Percentiles rank a stretch among this genome's conserved stretches.
Conservation (phyloP, 2,329 filamentous ascomycete genomes). For the Sporothrix variecibatus region DNA sequence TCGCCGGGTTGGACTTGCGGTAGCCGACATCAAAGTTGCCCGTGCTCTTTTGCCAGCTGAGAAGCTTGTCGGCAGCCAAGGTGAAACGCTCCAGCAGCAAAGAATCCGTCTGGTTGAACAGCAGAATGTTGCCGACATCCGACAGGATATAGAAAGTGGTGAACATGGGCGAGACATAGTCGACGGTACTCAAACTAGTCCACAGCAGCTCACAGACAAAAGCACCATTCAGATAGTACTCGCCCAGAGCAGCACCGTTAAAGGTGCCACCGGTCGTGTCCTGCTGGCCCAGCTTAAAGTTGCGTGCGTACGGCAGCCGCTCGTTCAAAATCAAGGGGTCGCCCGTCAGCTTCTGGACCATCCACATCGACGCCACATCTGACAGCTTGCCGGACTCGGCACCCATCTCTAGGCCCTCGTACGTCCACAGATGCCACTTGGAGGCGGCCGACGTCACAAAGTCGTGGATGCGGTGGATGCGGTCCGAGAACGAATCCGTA, state of each 20-base stretch:
- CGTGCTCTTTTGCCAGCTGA: slow-evolving; percentile 25
- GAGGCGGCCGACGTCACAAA: slow-evolving; percentile 23
- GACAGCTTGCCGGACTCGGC: slow-evolving; percentile 28
- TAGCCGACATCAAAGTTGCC: slow-evolving; percentile 28
- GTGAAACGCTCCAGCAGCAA: slow-evolving; percentile 19
- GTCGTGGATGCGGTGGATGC: slow-evolving; percentile 28
- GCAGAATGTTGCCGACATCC: slow-evolving; percentile 26
- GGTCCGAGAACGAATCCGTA: slow-evolving; percentile 18
- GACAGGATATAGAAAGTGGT: slow-evolving; percentile 25
- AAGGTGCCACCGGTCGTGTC: slow-evolving; percentile 23
- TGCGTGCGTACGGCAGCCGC: slow-evolving; percentile 27
- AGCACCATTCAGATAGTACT: slow-evolving; percentile 21
- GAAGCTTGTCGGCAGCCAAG: slow-evolving; percentile 26
- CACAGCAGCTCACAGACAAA: slow-evolving; percentile 27
- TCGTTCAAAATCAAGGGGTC: slow-evolving; percentile 23
- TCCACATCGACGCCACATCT: slow-evolving; percentile 27
- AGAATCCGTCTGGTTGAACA: slow-evolving; percentile 22
- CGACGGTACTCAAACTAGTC: slow-evolving; percentile 9
- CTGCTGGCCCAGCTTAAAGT: slow-evolving; percentile 28
- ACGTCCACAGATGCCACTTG: slow-evolving; percentile 25
- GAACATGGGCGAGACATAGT: slow-evolving; percentile 27
- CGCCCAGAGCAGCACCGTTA: slow-evolving; percentile 24
- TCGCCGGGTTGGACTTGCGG: slow-evolving; percentile 21
- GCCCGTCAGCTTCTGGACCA: slow-evolving; percentile 21
- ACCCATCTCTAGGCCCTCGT: slow-evolving; percentile 19